Conservation (phyloP, 2,329 filamentous ascomycete species). For the Monilinia polystroma region DNA sequence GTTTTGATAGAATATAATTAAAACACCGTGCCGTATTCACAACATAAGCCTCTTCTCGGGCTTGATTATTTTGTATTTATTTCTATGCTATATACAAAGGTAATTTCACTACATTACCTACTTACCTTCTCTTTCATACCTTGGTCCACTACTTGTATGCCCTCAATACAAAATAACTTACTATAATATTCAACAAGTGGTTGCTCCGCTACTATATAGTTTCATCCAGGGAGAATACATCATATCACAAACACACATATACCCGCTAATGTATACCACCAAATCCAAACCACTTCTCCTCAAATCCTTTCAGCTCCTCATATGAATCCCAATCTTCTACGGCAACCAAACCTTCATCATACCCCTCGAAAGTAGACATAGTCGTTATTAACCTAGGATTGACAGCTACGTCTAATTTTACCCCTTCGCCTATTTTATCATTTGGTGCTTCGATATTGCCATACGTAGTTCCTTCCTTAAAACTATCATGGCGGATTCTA, state of each 20-base stretch:
- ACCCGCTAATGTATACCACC: conserved; percentile 26
- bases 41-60: too few species aligned
- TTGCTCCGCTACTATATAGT: neutral
- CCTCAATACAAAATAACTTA: too few species aligned
- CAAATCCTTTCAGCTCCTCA: conserved; percentile 30
- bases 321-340: conserved; percentile 31
- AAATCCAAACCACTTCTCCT: conserved; percentile 31
- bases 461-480: conserved; percentile 26
- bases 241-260: neutral
- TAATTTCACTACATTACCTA: too few species aligned
- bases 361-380: conserved; percentile 28
- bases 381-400: conserved; percentile 24
- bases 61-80: too few species aligned
- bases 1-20: too few species aligned
- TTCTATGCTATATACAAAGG: too few species aligned
- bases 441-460: conserved; percentile 29
- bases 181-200: too few species aligned
- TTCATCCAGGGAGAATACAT: neutral
- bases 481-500: conserved; percentile 26
- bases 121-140: too few species aligned
- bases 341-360: conserved; percentile 24
- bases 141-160: too few species aligned
- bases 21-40: too few species aligned
- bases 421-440: conserved; percentile 27
- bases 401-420: conserved; percentile 27